Base-by-base conservation (phyloP, 2,329 filamentous ascomycete species). In the Diaporthe amygdali region DNA sequence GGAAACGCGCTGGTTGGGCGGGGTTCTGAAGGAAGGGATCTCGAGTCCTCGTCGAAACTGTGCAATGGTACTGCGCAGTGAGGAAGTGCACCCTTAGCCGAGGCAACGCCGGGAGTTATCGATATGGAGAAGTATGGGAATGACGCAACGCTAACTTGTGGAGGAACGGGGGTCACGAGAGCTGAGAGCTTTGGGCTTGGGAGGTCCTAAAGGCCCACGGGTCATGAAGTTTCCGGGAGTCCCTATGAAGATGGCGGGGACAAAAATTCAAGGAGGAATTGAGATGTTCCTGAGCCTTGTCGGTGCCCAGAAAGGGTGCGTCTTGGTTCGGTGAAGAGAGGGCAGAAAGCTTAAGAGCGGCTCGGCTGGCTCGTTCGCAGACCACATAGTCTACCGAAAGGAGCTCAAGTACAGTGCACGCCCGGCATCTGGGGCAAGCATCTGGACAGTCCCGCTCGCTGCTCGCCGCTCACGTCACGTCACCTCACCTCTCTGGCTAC, bases 71-170 rank as follows among this genome's bases (percentile, higher is more conserved):
- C 44, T 69, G 46, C 55, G 37, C 20, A 37, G 37, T n/a, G 39
- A 49, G 39, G 69, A 71, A 49, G 66, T 66, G 44, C 44, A 34
- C 44, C 17, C 55, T 72, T 71, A 71, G 68, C 71, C 71, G 71
- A 72, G 71, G 71, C 71, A 71, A 71, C 27, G 51, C 66, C 30
- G 70, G 63, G 46, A 71, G 55, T 72, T 71, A 72, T 72, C 71
- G 71, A 72, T 71, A 72, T 39, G 59, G 67, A 44, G 37, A 52
- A 20, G 39, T 41, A 27, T 47, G 61, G 27, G 44, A 49, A 69
- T 71, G 70, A 71, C 70, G 70, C 66, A 69, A 47, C 66, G 39
- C 37, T 46, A 61, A 25, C 7, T 27, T 44, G 25, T 27, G n/a
- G 44, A 64, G 30, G 59, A 30, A 64, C n/a, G 30, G 59, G 59